Evolutionary conservation across 176 grass and related monocot species (phyloP).

Genomic region (Cenchrus fungigraminus): DNA sequence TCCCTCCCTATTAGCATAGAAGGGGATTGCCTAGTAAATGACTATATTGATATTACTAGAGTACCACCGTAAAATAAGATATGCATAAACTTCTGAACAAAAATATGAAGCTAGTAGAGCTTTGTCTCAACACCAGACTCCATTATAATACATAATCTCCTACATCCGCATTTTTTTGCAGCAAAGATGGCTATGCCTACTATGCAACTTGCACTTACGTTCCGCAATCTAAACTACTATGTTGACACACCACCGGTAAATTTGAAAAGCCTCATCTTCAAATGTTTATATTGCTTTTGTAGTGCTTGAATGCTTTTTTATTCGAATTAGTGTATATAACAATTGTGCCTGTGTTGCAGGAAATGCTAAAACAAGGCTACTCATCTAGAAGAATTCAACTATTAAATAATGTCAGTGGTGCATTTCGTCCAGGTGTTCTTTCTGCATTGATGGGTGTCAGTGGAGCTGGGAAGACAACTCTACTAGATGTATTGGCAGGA

Average conservation of each 20-base stretch:
- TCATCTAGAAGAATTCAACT: constrained; percentile 49
- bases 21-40: too few species aligned
- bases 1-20: too few species aligned
- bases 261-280: not conserved
- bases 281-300: too few species aligned
- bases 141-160: too few species aligned
- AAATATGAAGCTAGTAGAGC: not conserved
- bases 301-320: not conserved
- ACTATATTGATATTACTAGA: too few species aligned
- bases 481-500: constrained; percentile 64
- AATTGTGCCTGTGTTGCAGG: not conserved
- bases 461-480: constrained; percentile 67
- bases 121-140: not conserved
- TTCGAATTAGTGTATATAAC: not conserved
- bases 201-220: too few species aligned
- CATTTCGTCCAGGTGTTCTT: constrained; percentile 54
- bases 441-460: constrained; percentile 63
- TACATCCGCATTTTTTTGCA: too few species aligned
- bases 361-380: constrained; percentile 33
- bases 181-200: too few species aligned
- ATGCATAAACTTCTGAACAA: too few species aligned
- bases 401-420: constrained; percentile 50
- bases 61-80: too few species aligned
- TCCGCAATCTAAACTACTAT: too few species aligned
- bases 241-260: too few species aligned